phyloP scores from a whole-genome alignment of 768 basidiomycete species.

The Coprinopsis strossmayeri region DNA sequence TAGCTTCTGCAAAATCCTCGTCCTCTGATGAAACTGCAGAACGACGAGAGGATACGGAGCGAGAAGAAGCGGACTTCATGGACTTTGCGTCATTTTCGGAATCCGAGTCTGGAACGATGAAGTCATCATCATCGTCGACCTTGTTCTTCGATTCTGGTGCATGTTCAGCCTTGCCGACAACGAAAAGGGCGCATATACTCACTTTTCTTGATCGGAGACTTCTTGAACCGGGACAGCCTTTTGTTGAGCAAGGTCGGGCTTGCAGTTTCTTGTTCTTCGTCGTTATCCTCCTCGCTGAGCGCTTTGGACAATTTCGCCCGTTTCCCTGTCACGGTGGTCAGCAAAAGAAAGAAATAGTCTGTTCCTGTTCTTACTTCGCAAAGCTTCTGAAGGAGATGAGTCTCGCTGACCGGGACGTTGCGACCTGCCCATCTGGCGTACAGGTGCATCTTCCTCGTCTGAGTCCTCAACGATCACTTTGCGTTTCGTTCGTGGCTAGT shows the following conservation, averaged over 20 bases:
- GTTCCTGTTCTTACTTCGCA: slow-evolving; percentile 21
- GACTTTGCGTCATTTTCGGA: slow-evolving; percentile 51
- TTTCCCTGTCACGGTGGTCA: slow-evolving; percentile 27
- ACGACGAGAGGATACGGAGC: slow-evolving; percentile 41
- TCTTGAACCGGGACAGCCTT: slow-evolving; percentile 58
- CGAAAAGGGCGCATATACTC: slow-evolving; percentile 7
- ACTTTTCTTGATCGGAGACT: slow-evolving; percentile 54
- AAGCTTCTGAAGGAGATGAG: slow-evolving; percentile 33
- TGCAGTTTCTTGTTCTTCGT: slow-evolving; percentile 43
- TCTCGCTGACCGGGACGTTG: slow-evolving; percentile 18
- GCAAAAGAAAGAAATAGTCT: not conserved
- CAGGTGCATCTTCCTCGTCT: slow-evolving; percentile 30
- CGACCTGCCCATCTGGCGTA: slow-evolving; percentile 16
- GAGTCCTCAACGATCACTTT: slow-evolving; percentile 67
- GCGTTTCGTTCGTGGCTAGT: slow-evolving; percentile 47
- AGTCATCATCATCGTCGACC: slow-evolving; percentile 56
- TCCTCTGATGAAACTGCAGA: slow-evolving; percentile 31
- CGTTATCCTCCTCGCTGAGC: slow-evolving; percentile 46
- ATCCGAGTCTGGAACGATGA: slow-evolving; percentile 56
- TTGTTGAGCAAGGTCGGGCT: slow-evolving; percentile 47
- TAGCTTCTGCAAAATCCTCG: slow-evolving; percentile 28
- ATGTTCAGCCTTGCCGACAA: not conserved
- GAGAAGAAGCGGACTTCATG: slow-evolving; percentile 44
- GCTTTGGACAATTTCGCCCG: slow-evolving; percentile 51
- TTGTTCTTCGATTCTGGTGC: slow-evolving; percentile 28